Evolutionary conservation across 768 basidiomycete genomes (phyloP), one percentile per base, ranked within the genome.

Genomic region (Auricularia cornea): DNA sequence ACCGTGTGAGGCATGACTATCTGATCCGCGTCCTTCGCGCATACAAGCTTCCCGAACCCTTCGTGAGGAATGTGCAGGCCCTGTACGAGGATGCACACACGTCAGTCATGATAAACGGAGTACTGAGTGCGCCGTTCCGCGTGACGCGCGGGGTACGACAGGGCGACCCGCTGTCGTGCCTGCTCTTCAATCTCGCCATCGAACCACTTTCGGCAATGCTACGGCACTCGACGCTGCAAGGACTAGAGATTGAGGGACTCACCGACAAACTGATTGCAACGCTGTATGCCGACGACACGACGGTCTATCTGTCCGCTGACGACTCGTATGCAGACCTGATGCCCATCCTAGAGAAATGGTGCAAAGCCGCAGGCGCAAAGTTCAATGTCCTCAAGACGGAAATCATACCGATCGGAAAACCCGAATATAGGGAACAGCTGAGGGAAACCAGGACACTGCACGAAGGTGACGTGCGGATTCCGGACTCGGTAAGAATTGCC

Each of bases 251-350:
- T 0, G 30, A 69, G 5, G 60, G 30, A 2, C 29, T 73, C 0
- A 62, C 68, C 0, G 31, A 20, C 52, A 68, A 65, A 23, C 56
- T 78, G 0, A 72, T 77, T 0, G 67, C 68, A 2, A 72, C 68
- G 0, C 73, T 80, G 0, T 81, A 79, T 65, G 77, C 79, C 0
- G 77, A 81, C 63, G 78, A 80, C 65, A 79, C 78, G 11, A 73
- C 73, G 1, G 71, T 73, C 0, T 77, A 70, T 64, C 73, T 81
- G 0, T 66, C 66, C 2, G 66, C 71, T 48, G 8, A 62, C 0
- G 78, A 81, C 59, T 59, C 66, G 3, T 72, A 72, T 14, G 44
- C 60, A 0, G 63, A 62, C 1, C 71, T 82, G 0, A 35, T 67
- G 3, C 1, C 33, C 0, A 70, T 80, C 1, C 76, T 81, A 0